phyloP scores from a whole-genome alignment of 1,284 basidiomycete genomes.

The Cerioporus squamosus region DNA sequence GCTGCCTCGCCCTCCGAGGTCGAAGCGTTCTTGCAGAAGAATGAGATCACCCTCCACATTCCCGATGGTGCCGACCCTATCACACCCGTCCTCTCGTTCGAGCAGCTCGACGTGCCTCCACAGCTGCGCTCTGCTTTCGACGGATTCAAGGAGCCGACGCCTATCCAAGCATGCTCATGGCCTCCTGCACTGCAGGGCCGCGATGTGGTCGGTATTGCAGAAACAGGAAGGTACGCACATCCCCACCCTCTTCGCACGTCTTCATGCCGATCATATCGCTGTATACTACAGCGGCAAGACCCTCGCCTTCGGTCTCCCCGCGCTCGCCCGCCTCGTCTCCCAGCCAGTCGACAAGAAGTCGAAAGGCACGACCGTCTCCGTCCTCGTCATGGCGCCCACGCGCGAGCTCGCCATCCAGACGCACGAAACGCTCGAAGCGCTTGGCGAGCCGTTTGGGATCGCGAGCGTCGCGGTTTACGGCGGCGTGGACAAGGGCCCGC shows the following conservation, averaged over 20 bases:
- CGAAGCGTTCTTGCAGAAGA: conserved; percentile 68
- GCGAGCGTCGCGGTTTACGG: conserved; percentile 90
- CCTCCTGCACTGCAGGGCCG: conserved; percentile 82
- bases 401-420: conserved; percentile 96
- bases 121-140: conserved; percentile 66
- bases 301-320: conserved; percentile 94
- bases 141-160: conserved; percentile 88
- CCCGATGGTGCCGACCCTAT: conserved; percentile 49
- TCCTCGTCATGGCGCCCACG: conserved; percentile 92
- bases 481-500: conserved; percentile 88
- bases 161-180: conserved; percentile 97
- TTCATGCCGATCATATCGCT: background rate
- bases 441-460: conserved; percentile 82
- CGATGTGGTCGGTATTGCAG: conserved; percentile 96
- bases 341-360: conserved; percentile 34
- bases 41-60: conserved; percentile 77
- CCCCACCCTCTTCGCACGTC: background rate
- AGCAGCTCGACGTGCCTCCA: conserved; percentile 71
- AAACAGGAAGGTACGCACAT: conserved; percentile 81
- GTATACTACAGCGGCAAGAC: conserved; percentile 84
- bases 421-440: conserved; percentile 80
- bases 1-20: conserved; percentile 46
- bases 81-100: conserved; percentile 81
- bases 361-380: conserved; percentile 55
- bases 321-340: conserved; percentile 69